These are phyloP conservation scores for Begonia loranthoides DNA, from an alignment of 306 rosid genomes.

Conservation along the genomic window DNA sequence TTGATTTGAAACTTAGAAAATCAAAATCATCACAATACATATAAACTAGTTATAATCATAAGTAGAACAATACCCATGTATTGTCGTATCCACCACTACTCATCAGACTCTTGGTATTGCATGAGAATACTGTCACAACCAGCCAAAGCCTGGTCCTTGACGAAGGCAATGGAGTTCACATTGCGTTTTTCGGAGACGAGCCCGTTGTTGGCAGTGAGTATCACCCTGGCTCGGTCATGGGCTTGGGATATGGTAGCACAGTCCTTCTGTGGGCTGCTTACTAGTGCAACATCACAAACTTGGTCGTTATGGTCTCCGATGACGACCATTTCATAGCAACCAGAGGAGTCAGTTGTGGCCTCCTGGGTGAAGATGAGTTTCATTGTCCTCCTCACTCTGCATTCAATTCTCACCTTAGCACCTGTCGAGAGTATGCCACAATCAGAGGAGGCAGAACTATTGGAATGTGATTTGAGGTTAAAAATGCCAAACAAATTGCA, in stretches of 20 bases:
- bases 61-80: too few species aligned
- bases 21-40: too few species aligned
- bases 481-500: too few species aligned
- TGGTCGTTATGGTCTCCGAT: constrained; percentile 54
- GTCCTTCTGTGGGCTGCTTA: constrained; percentile 41
- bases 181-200: constrained; percentile 40
- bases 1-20: too few species aligned
- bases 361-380: constrained; percentile 31
- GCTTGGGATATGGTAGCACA: constrained; percentile 39
- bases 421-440: constrained; percentile 21
- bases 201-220: constrained; percentile 68
- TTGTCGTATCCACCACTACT: not conserved
- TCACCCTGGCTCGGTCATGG: constrained; percentile 70
- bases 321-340: constrained; percentile 37
- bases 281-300: constrained; percentile 50
- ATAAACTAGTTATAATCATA: too few species aligned
- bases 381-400: constrained; percentile 35
- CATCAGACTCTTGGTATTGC: constrained; percentile 55
- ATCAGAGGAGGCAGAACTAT: not conserved
- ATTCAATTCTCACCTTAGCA: constrained; percentile 61
- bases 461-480: too few species aligned
- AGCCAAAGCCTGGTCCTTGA: constrained; percentile 22
- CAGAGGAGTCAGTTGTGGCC: constrained; percentile 43
- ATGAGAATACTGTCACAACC: constrained; percentile 51
- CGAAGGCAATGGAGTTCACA: constrained; percentile 65